These are phyloP conservation scores for Xylaria sp. DNA, from an alignment of 2,329 filamentous ascomycete genomes.

Conservation along the genomic window DNA sequence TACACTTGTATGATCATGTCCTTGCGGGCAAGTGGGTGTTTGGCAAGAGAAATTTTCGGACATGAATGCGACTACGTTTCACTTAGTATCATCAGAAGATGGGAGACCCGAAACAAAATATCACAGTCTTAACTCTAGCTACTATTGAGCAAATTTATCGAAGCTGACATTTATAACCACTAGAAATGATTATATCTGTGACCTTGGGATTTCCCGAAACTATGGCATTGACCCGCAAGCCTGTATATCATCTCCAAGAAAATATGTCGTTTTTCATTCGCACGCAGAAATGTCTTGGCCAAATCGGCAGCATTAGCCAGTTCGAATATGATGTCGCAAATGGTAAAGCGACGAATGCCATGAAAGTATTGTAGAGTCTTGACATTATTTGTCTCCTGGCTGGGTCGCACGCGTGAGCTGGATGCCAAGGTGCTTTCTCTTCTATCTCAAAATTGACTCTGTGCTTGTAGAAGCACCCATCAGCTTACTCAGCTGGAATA, in stretches of 20 bases:
- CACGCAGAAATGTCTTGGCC: not conserved
- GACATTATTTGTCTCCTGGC: not conserved
- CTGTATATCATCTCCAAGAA: not conserved
- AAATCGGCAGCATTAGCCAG: not conserved
- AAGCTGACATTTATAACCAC: not conserved
- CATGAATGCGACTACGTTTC: conserved; percentile 39
- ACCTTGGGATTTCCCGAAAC: not conserved
- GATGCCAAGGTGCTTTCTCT: not conserved
- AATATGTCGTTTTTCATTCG: not conserved
- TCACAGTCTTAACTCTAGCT: not conserved
- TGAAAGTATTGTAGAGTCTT: not conserved
- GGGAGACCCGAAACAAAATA: not conserved
- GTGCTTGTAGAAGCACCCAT: conserved; percentile 10
- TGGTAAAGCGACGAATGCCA: not conserved
- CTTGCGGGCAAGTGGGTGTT: conserved; percentile 48
- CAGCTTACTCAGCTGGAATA: conserved; percentile 21
- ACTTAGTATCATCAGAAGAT: not conserved
- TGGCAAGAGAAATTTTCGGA: conserved; percentile 56
- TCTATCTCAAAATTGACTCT: not conserved
- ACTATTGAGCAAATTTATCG: not conserved
- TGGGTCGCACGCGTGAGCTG: not conserved
- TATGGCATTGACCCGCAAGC: not conserved
- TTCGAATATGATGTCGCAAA: not conserved
- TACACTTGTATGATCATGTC: conserved; percentile 41
- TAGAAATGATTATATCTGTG: not conserved